Base-by-base conservation (phyloP, 2,329 filamentous ascomycete genomes). In the Waltergamsia citrina region DNA sequence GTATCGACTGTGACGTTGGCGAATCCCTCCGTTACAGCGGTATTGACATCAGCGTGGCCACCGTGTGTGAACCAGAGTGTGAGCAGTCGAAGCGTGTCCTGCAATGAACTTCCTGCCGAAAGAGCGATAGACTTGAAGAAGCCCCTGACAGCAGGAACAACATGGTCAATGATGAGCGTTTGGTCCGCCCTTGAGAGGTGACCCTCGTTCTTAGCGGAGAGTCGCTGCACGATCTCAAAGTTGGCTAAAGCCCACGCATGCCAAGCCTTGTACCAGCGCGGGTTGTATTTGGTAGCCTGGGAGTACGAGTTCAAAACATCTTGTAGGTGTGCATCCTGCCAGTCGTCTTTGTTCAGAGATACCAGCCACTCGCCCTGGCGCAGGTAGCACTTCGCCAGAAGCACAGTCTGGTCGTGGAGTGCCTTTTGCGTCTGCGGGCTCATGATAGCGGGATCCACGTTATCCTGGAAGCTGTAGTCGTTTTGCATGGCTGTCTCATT, bases 261-360 rank as follows among this genome's bases (percentile, higher is more conserved):
- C 92, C 92, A 99, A 7, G 93, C 92, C 61, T 98, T 99, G 65
- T 98, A 98, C 77, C 90, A 98, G 40, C 81, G 79, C 22, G 86
- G 81, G 53, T 98, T 94, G 60, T 93, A 95, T 38, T 85, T 81
- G 3, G 92, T 98, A 2, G 93, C 93, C 38, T 88, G 81, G 14
- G 80, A 79, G 56, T 96, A 98, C 2, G 92, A 87, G n/a, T 77
- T 73, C 17, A 98, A 67, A 38, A 98, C 87, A 34, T 96, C 90
- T 33, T 84, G 76, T 4, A 94, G 85, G 43, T 85, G 80, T 7
- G 85, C 81, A 41, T 85, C 77, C 43, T 85, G 80, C 93, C 92
- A 98, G 43, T 92, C 81, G 34, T 87, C 83, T 50, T 83, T 81
- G 53, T 93, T 83, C 35, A 94, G 62, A 12, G 82, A 71, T 37